Conservation (phyloP, 2,329 filamentous ascomycete genomes). For the Amauroascus niger region DNA sequence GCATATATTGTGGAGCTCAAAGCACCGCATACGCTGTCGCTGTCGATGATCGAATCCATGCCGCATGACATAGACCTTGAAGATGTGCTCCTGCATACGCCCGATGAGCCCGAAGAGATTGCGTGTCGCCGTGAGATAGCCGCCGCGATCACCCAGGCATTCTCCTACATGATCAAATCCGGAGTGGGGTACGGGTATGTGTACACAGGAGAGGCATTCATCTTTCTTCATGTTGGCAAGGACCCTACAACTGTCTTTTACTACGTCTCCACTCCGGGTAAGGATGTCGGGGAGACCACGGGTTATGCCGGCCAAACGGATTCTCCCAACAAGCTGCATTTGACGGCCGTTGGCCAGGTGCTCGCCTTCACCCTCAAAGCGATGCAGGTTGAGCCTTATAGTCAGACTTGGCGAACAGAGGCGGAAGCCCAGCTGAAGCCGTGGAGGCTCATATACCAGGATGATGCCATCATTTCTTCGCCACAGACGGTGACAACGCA, state of each 20-base stretch:
- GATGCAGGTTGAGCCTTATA: constrained; percentile 16
- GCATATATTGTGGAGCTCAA: constrained; percentile 39
- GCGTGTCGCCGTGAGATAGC: constrained; percentile 32
- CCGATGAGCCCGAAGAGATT: constrained; percentile 29
- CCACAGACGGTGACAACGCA: constrained; percentile 8
- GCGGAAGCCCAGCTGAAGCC: constrained; percentile 16
- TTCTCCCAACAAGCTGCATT: constrained; percentile 21
- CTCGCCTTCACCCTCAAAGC: constrained; percentile 26
- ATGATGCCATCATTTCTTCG: constrained; percentile 6
- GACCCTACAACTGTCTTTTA: constrained; percentile 26
- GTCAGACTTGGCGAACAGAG: constrained; percentile 18
- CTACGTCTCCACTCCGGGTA: constrained; percentile 25
- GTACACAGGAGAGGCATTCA: constrained; percentile 36
- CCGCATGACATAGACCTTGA: constrained; percentile 37
- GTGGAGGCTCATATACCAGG: constrained; percentile 22
- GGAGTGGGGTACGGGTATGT: constrained; percentile 39
- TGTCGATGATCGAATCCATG: constrained; percentile 35
- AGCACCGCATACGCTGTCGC: constrained; percentile 40
- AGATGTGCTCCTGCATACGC: constrained; percentile 30
- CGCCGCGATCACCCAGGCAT: constrained; percentile 41
- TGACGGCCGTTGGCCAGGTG: constrained; percentile 27
- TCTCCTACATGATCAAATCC: constrained; percentile 42
- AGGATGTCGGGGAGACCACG: constrained; percentile 23
- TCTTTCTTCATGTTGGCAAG: constrained; percentile 35
- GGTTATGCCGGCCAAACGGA: constrained; percentile 15